Evolutionary conservation across 208 protist species (phyloP).

Genomic region (Leishmania lainsoni): DNA sequence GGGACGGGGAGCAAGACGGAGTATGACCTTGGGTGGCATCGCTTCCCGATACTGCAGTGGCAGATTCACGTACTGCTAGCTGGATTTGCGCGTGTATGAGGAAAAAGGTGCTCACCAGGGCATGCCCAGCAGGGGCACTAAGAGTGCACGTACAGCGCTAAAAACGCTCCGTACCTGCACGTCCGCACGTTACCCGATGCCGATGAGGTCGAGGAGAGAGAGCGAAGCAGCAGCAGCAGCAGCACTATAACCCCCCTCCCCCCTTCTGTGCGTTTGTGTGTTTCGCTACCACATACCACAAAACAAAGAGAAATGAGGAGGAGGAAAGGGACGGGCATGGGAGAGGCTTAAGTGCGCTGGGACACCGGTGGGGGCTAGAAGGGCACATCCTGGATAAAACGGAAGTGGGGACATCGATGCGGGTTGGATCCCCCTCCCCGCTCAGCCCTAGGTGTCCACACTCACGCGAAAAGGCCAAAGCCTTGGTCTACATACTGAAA

Average conservation of each 20-base stretch:
- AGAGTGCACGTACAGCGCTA: neutral
- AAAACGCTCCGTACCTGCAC: neutral
- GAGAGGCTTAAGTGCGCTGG: neutral
- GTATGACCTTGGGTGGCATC: conserved; percentile 9
- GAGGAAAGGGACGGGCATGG: neutral
- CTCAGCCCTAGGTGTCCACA: too few species aligned
- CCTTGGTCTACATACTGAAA: neutral
- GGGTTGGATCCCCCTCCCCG: neutral
- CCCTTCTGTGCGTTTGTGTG: neutral
- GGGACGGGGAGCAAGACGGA: conserved; percentile 4
- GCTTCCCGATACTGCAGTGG: neutral
- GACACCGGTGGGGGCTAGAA: neutral
- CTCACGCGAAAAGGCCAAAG: neutral
- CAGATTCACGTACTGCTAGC: neutral
- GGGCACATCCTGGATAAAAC: neutral
- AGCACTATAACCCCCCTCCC: neutral
- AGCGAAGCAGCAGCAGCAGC: neutral
- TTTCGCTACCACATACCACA: neutral
- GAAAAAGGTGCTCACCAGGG: neutral
- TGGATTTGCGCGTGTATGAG: neutral
- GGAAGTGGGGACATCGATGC: neutral
- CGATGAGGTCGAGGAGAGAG: neutral
- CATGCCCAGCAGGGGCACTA: neutral
- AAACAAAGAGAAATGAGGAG: neutral
- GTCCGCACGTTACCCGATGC: neutral